Evolutionary conservation across 495 filamentous ascomycete species (phyloP), one percentile per base, ranked within the genome.

Genomic region (Mycothermus thermophilus): DNA sequence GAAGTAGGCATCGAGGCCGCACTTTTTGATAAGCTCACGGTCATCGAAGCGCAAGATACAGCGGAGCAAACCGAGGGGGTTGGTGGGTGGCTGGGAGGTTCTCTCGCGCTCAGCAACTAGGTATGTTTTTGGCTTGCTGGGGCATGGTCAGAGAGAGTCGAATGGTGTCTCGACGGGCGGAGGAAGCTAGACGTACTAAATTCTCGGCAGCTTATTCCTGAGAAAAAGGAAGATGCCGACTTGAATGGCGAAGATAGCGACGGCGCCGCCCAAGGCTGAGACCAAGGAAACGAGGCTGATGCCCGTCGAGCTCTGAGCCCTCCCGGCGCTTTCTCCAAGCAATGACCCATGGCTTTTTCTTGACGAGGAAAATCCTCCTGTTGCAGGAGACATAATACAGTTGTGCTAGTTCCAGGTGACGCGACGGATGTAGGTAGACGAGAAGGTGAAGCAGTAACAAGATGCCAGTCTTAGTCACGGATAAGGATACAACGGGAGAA

Each of bases 1-100:
- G 58, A 97, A 93, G 63, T 95, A 97, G 47, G 92, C 88, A 58
- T 97, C 90, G 25, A 97, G 71, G 5, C 90, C 90, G 55, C 84
- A 93, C 58, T 93, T 94, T 25, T 83, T 77, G 40, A 95, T 90
- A 51, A 95, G 79, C 43, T 93, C 83, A n/a, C 80, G 67, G 56
- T 85, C 79, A 30, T 72, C 69, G 35, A 83, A 83, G 49, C 68
- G 74, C 58, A 90, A 82, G 22, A 93, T 69, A 17, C 77, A 67
- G 16, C 57, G 55, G 25, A 87, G 53, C 71, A 86, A 79, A 38
- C 62, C 66, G 46, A 75, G 76, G n/a, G 79, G 63, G 13, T 74
- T 83, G 32, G 67, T 55, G 4, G 80, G 79, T 8, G 84, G 83
- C 5, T 78, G 61, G 24, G 74, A 62, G 12, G 80, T 84, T 42